phyloP scores from a whole-genome alignment of 169 alveolate species.

The Cryptosporidium sp. region DNA sequence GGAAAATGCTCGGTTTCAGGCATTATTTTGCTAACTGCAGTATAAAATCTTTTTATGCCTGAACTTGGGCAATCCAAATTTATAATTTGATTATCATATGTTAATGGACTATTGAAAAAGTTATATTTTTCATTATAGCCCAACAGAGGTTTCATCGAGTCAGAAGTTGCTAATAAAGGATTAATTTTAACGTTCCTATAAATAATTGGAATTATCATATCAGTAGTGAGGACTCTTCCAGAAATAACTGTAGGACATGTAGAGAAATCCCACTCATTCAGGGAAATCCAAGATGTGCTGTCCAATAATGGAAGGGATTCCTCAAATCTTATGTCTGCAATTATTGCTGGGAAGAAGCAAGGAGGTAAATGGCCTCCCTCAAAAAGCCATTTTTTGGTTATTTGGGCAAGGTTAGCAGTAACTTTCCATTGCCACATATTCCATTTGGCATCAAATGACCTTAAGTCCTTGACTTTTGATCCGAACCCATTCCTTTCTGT shows the following conservation, averaged over 20 bases:
- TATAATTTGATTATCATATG: constrained; percentile 20
- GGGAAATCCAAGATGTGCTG: constrained; percentile 62
- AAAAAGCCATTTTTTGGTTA: constrained; percentile 71
- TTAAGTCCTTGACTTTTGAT: constrained; percentile 15
- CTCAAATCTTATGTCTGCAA: constrained; percentile 69
- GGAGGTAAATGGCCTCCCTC: constrained; percentile 76
- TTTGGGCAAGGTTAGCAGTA: constrained; percentile 64
- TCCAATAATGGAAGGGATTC: constrained; percentile 63
- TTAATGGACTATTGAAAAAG: constrained; percentile 55
- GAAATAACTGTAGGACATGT: constrained; percentile 64
- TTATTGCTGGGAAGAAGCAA: constrained; percentile 70
- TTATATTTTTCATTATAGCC: constrained; percentile 65
- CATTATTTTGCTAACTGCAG: constrained; percentile 20
- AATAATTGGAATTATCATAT: constrained; percentile 54
- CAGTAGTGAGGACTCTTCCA: constrained; percentile 74
- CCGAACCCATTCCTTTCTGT: not conserved
- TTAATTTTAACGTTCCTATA: constrained; percentile 40
- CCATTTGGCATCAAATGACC: constrained; percentile 57
- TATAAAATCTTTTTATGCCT: constrained; percentile 14
- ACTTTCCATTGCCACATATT: constrained; percentile 75
- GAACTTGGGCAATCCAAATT: not conserved
- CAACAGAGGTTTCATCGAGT: constrained; percentile 36
- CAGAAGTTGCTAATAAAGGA: constrained; percentile 70
- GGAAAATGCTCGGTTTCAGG: constrained; percentile 35
- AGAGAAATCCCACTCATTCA: constrained; percentile 55